Evolutionary conservation across 306 rosid genomes (phyloP).

Genomic region (Trifolium dubium): DNA sequence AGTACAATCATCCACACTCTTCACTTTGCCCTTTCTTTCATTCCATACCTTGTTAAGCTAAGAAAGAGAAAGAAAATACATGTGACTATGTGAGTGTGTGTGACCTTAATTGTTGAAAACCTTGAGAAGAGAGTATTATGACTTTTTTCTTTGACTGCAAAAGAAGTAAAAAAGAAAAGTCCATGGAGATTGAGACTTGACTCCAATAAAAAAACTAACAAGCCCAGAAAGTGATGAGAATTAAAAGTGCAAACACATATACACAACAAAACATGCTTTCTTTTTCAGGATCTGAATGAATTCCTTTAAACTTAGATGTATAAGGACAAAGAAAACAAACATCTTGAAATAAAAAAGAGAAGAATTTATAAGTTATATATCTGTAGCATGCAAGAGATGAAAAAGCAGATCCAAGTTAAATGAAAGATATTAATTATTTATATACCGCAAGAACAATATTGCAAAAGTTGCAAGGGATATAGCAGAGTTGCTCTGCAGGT

Average conservation of each 20-base stretch:
- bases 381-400: constrained; percentile 38
- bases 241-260: constrained; percentile 25
- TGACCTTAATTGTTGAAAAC: constrained; percentile 41
- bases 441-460: constrained; percentile 96
- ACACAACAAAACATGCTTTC: neutral
- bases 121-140: constrained; percentile 43
- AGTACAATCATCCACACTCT: constrained; percentile 35
- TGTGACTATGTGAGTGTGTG: constrained; percentile 27
- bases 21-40: constrained; percentile 38
- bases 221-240: constrained; percentile 41
- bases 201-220: constrained; percentile 48
- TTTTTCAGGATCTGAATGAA: constrained; percentile 58
- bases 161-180: constrained; percentile 55
- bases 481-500: constrained; percentile 87
- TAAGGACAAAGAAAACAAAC: constrained; percentile 31
- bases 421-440: neutral
- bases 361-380: neutral
- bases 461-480: constrained; percentile 99
- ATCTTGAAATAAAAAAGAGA: no score
- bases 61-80: constrained; percentile 6
- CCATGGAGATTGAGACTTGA: constrained; percentile 81
- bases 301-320: constrained; percentile 26
- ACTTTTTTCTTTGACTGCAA: constrained; percentile 76
- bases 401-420: constrained; percentile 51
- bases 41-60: constrained; percentile 18